Evolutionary conservation across 768 basidiomycete genomes (phyloP), one percentile per base, ranked within the genome.

Genomic region (Mycena chlorophos): DNA sequence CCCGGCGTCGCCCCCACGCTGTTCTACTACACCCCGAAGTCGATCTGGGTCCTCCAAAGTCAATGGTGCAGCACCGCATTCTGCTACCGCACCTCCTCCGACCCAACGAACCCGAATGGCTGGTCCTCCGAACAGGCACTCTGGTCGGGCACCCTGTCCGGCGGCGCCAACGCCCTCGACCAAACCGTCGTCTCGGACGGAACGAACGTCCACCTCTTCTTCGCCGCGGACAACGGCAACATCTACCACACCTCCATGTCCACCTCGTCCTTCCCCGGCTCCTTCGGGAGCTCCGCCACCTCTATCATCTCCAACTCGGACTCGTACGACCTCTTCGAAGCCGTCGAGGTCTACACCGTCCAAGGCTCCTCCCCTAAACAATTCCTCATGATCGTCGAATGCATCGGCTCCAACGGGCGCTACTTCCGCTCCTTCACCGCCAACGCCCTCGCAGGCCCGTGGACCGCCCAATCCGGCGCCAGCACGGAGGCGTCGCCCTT

Each of bases 401-500:
- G 45, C 31, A 61, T 61, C 37, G 60, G 60, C 6, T 46, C 55
- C 17, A 51, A 54, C 47, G 60, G 60, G 42, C 51, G 55, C 37
- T 61, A 61, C 52, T 61, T 61, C 60, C 60, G 60, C 42, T 61
- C 60, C 10, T 61, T 23, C 51, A 61, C 60, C 13, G 56, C 60
- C 17, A 57, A 55, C 1, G 54, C 47, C 42, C 60, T 61, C 29
- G 16, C 25, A 5, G 60, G 60, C 37, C 28, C 60, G 14, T 61
- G 60, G 60, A 53, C 51, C 2, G 39, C 46, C 25, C 19, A 34
- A 4, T 45, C 61, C 17, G 43, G 31, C 28, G n/a, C n/a, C n/a
- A n/a, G n/a, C n/a, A n/a, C n/a, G n/a, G 45, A 59, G 48, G 42
- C 53, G 27, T 26, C 19, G 26, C 61, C 61, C 3, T 62, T 62